phyloP scores from a whole-genome alignment of 768 basidiomycete genomes.

The Mycena metata region DNA sequence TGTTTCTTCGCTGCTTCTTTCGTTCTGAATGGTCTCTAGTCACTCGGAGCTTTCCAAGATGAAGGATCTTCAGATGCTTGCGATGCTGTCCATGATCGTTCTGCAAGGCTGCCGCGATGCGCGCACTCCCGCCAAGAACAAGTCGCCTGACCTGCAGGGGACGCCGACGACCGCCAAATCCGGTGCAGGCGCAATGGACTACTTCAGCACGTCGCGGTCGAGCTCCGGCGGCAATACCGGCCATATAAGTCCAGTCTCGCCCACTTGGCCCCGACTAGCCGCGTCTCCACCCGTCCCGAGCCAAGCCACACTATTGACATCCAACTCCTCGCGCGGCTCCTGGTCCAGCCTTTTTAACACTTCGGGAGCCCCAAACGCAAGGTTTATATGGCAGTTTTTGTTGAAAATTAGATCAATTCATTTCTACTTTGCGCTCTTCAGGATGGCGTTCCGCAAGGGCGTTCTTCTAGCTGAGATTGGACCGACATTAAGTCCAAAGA shows the following conservation, averaged over 20 bases:
- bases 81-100: constrained; percentile 79
- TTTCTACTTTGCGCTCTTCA: background rate
- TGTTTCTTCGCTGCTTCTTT: constrained; percentile 5
- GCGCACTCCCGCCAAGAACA: constrained; percentile 14
- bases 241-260: constrained; percentile 58
- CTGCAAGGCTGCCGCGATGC: constrained; percentile 58
- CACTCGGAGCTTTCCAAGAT: constrained; percentile 57
- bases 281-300: constrained; percentile 55
- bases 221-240: constrained; percentile 46
- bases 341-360: constrained; percentile 87
- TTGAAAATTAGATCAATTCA: too few relatives aligned
- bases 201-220: constrained; percentile 65
- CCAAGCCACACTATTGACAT: constrained; percentile 53
- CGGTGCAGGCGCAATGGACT: constrained; percentile 65
- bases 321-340: constrained; percentile 78
- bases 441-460: too few relatives aligned
- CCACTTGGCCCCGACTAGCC: constrained; percentile 66
- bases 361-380: too few relatives aligned
- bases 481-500: too few relatives aligned
- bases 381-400: too few relatives aligned
- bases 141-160: constrained; percentile 29
- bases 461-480: too few relatives aligned
- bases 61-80: constrained; percentile 86
- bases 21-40: constrained; percentile 42
- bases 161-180: constrained; percentile 37